Percentiles rank a stretch among this genome's conserved stretches.
These are phyloP conservation scores for Penicillium sp. DNA, from an alignment of 2,329 filamentous ascomycete genomes.

Conservation along the genomic window DNA sequence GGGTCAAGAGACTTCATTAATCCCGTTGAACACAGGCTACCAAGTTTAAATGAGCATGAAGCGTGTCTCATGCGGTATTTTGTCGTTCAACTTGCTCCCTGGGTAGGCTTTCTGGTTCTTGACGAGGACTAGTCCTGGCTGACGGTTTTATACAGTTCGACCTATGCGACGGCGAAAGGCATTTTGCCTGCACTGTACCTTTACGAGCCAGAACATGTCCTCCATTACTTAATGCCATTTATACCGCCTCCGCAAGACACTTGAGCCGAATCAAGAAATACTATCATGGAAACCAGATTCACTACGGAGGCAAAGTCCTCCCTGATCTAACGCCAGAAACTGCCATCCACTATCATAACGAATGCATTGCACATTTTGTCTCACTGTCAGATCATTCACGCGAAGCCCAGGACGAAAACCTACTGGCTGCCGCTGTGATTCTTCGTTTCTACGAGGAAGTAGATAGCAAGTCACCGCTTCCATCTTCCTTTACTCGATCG, in stretches of 20 bases:
- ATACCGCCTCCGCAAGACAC: conserved; percentile 45
- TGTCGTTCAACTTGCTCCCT: conserved; percentile 28
- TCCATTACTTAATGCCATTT: conserved; percentile 45
- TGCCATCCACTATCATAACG: conserved; percentile 47
- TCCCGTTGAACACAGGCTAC: conserved; percentile 1
- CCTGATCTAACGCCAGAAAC: conserved; percentile 38
- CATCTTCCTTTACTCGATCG: background rate
- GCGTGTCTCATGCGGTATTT: conserved; percentile 25
- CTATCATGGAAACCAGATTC: conserved; percentile 21
- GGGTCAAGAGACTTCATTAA: conserved; percentile 1
- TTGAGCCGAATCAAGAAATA: conserved; percentile 36
- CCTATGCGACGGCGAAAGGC: conserved; percentile 46
- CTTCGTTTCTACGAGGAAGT: conserved; percentile 51
- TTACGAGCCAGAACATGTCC: conserved; percentile 45
- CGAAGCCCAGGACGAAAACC: conserved; percentile 42
- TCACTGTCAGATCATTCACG: conserved; percentile 43
- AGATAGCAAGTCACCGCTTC: conserved; percentile 28
- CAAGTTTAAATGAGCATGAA: conserved; percentile 20
- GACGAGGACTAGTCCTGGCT: background rate
- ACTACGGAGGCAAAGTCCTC: conserved; percentile 31
- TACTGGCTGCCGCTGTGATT: conserved; percentile 48
- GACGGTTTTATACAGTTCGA: conserved; percentile 39
- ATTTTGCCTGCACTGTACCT: conserved; percentile 49
- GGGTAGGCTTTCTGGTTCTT: conserved; percentile 9
- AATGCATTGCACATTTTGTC: conserved; percentile 47